Conservation (phyloP, 1,284 basidiomycete species). For the Volvariella volvacea region DNA sequence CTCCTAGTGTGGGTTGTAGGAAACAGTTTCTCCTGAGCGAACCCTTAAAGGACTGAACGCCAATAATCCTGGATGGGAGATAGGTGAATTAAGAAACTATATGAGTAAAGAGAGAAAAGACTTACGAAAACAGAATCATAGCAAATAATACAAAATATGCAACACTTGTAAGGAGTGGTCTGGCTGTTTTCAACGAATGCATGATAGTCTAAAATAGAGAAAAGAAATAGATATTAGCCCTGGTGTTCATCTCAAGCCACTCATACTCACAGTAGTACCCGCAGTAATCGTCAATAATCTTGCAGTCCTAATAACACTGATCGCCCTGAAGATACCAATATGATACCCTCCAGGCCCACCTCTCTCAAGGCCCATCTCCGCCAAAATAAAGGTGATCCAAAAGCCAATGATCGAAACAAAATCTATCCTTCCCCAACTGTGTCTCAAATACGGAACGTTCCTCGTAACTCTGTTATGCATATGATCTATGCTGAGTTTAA, state of each 20-base stretch:
- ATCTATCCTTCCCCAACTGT: constrained; percentile 93
- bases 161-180: constrained; percentile 84
- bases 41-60: constrained; percentile 86
- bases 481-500: constrained; percentile 54
- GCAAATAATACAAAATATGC: constrained; percentile 91
- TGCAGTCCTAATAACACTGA: constrained; percentile 83
- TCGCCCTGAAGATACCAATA: constrained; percentile 83
- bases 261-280: constrained; percentile 74
- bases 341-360: constrained; percentile 52
- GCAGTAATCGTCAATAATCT: constrained; percentile 84
- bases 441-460: constrained; percentile 82
- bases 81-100: constrained; percentile 6
- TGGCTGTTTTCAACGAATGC: constrained; percentile 86
- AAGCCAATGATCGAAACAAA: constrained; percentile 78
- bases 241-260: too few relatives aligned
- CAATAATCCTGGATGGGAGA: constrained; percentile 62
- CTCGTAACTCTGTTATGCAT: constrained; percentile 47
- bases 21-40: constrained; percentile 67
- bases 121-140: constrained; percentile 82
- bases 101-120: constrained; percentile 10
- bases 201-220: constrained; percentile 70
- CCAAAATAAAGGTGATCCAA: constrained; percentile 76
- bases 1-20: constrained; percentile 45
- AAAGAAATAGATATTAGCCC: not conserved
- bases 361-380: constrained; percentile 60